A percentile compares a stretch with the other conserved stretches of the same genome.
phyloP scores from a whole-genome alignment of 2,329 filamentous ascomycete genomes.

The Cadophora sp. region DNA sequence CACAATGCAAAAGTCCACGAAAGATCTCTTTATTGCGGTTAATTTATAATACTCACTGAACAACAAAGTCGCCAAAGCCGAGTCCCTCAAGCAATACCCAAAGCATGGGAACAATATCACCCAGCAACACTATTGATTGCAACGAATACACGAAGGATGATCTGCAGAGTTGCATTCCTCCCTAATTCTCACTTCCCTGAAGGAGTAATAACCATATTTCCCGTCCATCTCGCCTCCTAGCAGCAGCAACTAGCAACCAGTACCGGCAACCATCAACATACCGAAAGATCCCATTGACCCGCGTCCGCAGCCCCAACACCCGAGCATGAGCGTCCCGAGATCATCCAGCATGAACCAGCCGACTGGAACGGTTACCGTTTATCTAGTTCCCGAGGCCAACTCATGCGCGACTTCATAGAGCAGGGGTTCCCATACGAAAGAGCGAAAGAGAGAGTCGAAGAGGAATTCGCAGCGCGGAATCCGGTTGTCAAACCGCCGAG shows the following conservation, averaged over 20 bases:
- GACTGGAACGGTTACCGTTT: background rate
- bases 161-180: background rate
- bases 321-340: background rate
- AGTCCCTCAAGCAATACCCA: background rate
- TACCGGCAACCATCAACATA: background rate
- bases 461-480: background rate
- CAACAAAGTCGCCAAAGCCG: background rate
- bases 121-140: background rate
- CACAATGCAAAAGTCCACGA: background rate
- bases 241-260: no score
- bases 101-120: background rate
- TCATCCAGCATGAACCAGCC: slow-evolving; percentile 3
- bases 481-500: background rate
- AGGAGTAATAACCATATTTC: no score
- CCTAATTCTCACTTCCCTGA: no score
- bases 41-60: background rate
- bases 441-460: background rate
- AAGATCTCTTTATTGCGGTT: background rate
- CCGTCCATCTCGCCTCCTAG: no score
- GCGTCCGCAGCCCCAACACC: background rate
- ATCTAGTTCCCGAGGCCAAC: background rate
- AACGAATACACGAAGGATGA: background rate
- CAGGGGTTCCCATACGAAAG: slow-evolving; percentile 25
- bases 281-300: background rate
- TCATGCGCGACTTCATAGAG: background rate